A percentile compares a stretch with the other conserved stretches of the same genome.
Evolutionary conservation across 2,329 filamentous ascomycete species (phyloP).

Genomic region (Aspergillus jensenii): DNA sequence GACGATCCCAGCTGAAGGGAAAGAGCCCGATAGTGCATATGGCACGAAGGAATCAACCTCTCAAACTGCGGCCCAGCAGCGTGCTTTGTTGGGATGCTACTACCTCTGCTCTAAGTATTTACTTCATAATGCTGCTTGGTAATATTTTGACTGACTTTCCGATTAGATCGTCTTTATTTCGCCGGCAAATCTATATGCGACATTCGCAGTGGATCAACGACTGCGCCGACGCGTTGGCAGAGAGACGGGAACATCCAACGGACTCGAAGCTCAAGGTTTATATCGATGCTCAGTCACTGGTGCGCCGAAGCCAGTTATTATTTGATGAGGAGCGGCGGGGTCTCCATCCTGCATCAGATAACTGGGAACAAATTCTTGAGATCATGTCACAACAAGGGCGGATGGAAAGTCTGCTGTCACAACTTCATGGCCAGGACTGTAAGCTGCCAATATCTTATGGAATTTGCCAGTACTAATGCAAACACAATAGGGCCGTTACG

Average conservation of each 20-base stretch:
- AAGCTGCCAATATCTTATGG: neutral
- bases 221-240: neutral
- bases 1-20: neutral
- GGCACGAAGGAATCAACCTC: neutral
- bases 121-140: no score
- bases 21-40: neutral
- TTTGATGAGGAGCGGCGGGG: neutral
- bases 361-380: neutral
- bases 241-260: conserved; percentile 8
- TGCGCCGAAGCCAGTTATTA: neutral
- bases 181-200: conserved; percentile 11
- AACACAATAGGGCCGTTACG: neutral
- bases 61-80: neutral
- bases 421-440: neutral
- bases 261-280: conserved; percentile 7
- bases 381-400: neutral
- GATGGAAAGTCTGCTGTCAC: neutral
- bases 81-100: conserved; percentile 12
- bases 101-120: conserved; percentile 10
- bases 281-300: neutral
- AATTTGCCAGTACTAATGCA: neutral
- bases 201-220: conserved; percentile 12
- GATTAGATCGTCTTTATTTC: conserved; percentile 9
- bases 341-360: neutral
- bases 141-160: neutral